Percentiles rank a stretch among this genome's conserved stretches.
Evolutionary conservation across 192 early-diverging fungal genomes (phyloP).

Genomic region (Backusella sp.): DNA sequence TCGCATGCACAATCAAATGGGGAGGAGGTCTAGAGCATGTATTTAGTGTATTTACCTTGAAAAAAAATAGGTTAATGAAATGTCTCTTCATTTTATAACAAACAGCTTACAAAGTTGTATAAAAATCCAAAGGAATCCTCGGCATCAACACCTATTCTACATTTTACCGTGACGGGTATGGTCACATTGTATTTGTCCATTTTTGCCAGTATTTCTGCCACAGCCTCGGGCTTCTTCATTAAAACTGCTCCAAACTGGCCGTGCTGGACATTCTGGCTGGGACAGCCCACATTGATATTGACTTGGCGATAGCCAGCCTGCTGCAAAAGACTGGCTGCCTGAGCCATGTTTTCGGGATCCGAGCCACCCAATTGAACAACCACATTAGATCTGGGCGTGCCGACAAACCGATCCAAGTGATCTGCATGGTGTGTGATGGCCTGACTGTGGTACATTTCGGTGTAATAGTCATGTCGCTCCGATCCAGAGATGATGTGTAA

Average conservation of each 20-base stretch:
- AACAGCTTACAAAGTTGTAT: constrained; percentile 40
- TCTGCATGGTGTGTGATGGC: constrained; percentile 43
- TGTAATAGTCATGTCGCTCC: constrained; percentile 61
- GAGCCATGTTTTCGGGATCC: constrained; percentile 45
- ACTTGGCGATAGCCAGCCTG: constrained; percentile 58
- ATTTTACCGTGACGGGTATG: constrained; percentile 69
- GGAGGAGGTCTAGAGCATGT: constrained; percentile 25
- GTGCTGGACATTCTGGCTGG: constrained; percentile 59
- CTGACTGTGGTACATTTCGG: constrained; percentile 71
- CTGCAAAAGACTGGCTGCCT: constrained; percentile 49
- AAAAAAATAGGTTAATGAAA: too few relatives aligned
- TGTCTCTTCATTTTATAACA: too few relatives aligned
- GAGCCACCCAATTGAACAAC: constrained; percentile 62
- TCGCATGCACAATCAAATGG: constrained; percentile 67
- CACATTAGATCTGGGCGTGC: constrained; percentile 40
- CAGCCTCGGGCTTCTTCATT: constrained; percentile 62
- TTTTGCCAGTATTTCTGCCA: constrained; percentile 55
- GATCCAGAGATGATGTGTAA: constrained; percentile 60
- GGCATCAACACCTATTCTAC: constrained; percentile 73
- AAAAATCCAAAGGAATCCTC: constrained; percentile 63
- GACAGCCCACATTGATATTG: constrained; percentile 74
- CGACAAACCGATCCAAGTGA: constrained; percentile 48
- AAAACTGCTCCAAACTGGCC: constrained; percentile 66
- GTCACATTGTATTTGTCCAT: constrained; percentile 46
- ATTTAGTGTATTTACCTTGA: constrained; percentile 28